Base-by-base conservation (phyloP, 345 rosid genomes). In the Physaria fendleri region DNA sequence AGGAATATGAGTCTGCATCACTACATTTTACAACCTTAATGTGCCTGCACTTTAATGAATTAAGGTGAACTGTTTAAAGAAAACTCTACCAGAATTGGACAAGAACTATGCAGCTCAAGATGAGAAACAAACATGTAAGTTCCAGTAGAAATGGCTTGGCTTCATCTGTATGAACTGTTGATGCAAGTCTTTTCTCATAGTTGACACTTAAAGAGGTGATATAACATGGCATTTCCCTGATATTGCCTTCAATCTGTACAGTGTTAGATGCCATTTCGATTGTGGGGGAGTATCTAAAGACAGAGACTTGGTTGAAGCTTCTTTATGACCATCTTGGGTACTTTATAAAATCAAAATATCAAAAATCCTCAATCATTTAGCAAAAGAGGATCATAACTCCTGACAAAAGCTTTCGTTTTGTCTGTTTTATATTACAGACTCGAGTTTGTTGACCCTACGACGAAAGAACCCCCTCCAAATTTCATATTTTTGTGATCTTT, bases 291-390 rank as follows among this genome's bases (percentile, higher is more conserved):
- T 92, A 88, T 70, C 37, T 92, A 77, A 84, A 78, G 54, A 79
- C 82, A 44, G 88, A 85, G 62, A 81, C 88, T 22, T 92, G 96
- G 96, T 60, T 88, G 81, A 85, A 77, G 75, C 79, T 82, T 71
- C 68, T 88, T 62, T 76, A 85, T 18, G 59, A 84, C 35, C 67
- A 73, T 62, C 72, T 85, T 37, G 80, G 85, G 98, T 91, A 82
- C 61, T 49, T 51, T 17, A 4, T 2, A 3, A 14, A 22, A n/a
- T 39, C 16, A 25, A 27, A 53, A 29, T n/a, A n/a, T 4, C 13
- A 30, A 3, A 27, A 16, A 13, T 24, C 27, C 6, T 37, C 24
- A 6, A 18, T 34, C 16, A 59, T 42, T 44, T 4, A 14, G 56
- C 28, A 15, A 4, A 25, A 30, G 34, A 44, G 46, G 37, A 61